A percentile compares a stretch with the other conserved stretches of the same genome.
phyloP scores from a whole-genome alignment of 2,329 filamentous ascomycete genomes.

The Aphanocladium album region DNA sequence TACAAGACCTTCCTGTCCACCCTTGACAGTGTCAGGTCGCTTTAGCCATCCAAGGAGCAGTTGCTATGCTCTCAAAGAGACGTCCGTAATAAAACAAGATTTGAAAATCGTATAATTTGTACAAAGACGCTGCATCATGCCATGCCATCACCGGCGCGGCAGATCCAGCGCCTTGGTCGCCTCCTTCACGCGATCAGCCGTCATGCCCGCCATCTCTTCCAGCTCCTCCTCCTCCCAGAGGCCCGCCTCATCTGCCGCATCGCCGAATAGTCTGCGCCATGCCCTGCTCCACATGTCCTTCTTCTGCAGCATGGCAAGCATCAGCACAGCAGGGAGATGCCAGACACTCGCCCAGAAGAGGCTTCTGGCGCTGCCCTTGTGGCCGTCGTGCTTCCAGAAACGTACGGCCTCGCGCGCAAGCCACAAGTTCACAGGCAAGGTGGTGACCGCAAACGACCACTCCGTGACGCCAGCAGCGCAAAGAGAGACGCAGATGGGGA shows the following conservation, averaged over 20 bases:
- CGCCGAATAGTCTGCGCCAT: slow-evolving; percentile 63
- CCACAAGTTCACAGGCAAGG: slow-evolving; percentile 80
- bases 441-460: slow-evolving; percentile 77
- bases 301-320: slow-evolving; percentile 87
- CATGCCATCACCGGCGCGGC: not conserved
- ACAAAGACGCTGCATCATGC: not conserved
- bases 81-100: slow-evolving; percentile 20
- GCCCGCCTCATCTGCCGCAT: slow-evolving; percentile 54
- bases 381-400: slow-evolving; percentile 76
- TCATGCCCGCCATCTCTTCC: slow-evolving; percentile 35
- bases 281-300: slow-evolving; percentile 84
- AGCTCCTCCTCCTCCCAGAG: slow-evolving; percentile 54
- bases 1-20: not conserved
- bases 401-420: slow-evolving; percentile 70
- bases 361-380: slow-evolving; percentile 72
- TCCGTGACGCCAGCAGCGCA: slow-evolving; percentile 79
- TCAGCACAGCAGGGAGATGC: slow-evolving; percentile 87
- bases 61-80: not conserved
- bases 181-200: slow-evolving; percentile 22
- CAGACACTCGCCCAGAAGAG: slow-evolving; percentile 98
- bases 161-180: slow-evolving; percentile 10
- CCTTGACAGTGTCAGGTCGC: not conserved
- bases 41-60: not conserved
- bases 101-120: slow-evolving; percentile 9
- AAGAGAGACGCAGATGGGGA: slow-evolving; percentile 78